Percentiles rank a stretch among this genome's conserved stretches.
Evolutionary conservation across 768 basidiomycete species (phyloP).

Genomic region (Rhizopogon sp.): DNA sequence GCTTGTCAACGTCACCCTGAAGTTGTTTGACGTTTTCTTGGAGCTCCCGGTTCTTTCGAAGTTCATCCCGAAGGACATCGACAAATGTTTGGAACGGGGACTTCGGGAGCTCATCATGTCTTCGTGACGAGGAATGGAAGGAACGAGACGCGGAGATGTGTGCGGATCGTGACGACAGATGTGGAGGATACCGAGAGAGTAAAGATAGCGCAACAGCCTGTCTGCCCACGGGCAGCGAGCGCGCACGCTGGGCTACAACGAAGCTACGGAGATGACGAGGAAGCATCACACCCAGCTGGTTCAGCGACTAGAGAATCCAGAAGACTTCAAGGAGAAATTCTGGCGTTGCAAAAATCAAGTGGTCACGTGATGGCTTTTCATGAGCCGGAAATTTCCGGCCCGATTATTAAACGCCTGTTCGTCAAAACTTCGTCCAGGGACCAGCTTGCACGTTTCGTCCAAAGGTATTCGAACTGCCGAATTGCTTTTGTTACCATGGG

Average conservation of each 20-base stretch:
- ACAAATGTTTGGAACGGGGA: slow-evolving; percentile 97
- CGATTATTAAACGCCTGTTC: too few species aligned
- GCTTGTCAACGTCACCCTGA: slow-evolving; percentile 94
- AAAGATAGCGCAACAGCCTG: slow-evolving; percentile 13
- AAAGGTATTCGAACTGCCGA: neutral
- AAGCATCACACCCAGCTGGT: slow-evolving; percentile 28
- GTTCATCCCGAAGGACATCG: slow-evolving; percentile 87
- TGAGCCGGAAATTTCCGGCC: too few species aligned
- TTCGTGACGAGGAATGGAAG: slow-evolving; percentile 66
- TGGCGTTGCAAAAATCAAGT: neutral
- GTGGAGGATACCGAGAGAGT: slow-evolving; percentile 26
- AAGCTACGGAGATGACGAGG: slow-evolving; percentile 43
- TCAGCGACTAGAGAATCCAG: neutral
- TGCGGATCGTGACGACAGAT: slow-evolving; percentile 4
- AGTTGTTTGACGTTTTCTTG: slow-evolving; percentile 97
- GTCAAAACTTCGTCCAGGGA: too few species aligned
- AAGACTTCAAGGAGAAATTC: neutral
- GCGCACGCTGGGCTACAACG: slow-evolving; percentile 23
- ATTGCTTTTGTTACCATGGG: slow-evolving; percentile 5
- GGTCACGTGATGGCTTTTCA: neutral
- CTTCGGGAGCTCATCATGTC: slow-evolving; percentile 65
- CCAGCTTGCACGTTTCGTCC: neutral
- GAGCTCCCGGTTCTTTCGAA: slow-evolving; percentile 89
- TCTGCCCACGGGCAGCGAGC: slow-evolving; percentile 12
- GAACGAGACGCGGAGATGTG: slow-evolving; percentile 17